Conservation (phyloP, 108 stramenopile species). For the Conticribra weissflogii region DNA sequence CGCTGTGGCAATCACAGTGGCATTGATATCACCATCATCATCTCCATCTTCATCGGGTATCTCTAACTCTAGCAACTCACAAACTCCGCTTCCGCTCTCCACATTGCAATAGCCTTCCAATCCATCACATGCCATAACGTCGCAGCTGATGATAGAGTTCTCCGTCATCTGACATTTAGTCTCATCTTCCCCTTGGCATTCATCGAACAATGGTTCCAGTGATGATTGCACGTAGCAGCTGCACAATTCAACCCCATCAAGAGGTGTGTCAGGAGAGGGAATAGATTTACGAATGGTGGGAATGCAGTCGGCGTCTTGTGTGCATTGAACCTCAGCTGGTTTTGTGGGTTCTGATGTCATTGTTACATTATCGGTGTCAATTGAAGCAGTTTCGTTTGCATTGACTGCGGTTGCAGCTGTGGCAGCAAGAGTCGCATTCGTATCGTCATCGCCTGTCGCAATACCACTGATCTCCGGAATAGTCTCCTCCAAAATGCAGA, state of each 20-base stretch:
- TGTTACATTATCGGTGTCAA: neutral
- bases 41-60: neutral
- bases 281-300: neutral
- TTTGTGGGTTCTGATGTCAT: neutral
- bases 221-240: neutral
- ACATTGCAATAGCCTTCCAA: neutral
- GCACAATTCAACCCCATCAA: neutral
- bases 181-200: neutral
- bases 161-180: neutral
- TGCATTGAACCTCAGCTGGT: neutral
- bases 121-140: neutral
- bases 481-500: neutral
- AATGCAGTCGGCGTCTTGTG: slow-evolving; percentile 13
- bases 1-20: neutral
- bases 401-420: too few relatives aligned
- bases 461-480: neutral
- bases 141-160: neutral
- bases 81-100: neutral
- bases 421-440: too few relatives aligned
- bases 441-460: neutral
- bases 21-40: neutral
- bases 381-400: too few relatives aligned
- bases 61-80: neutral
- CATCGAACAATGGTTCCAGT: neutral
- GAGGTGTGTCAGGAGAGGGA: neutral